Conservation (phyloP, 352 stramenopile genomes). For the Globisporangium solare region DNA sequence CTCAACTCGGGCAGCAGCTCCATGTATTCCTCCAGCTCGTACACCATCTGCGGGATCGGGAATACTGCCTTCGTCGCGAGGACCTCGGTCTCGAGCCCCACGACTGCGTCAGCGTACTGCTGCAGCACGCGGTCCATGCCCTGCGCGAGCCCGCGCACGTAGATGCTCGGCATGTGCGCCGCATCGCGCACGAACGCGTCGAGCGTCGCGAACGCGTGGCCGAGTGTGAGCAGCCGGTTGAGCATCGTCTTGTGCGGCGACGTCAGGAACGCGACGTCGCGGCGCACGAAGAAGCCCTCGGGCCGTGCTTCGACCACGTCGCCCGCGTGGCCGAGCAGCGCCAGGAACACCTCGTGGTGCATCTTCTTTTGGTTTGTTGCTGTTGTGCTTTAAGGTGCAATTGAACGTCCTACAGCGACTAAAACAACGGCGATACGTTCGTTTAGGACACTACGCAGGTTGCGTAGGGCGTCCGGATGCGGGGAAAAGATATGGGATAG, state of each 20-base stretch:
- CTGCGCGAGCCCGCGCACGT: slow-evolving; percentile 54
- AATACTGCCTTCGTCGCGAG: slow-evolving; percentile 38
- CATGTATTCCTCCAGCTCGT: slow-evolving; percentile 56
- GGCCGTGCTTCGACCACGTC: slow-evolving; percentile 50
- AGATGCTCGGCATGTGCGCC: slow-evolving; percentile 35
- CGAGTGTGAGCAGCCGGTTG: slow-evolving; percentile 51
- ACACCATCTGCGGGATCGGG: slow-evolving; percentile 59
- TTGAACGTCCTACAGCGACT: not conserved
- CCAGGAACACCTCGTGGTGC: slow-evolving; percentile 79
- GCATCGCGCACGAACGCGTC: slow-evolving; percentile 38
- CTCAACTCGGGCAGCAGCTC: slow-evolving; percentile 61
- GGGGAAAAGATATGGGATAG: not conserved
- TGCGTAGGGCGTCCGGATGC: not conserved
- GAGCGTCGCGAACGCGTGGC: slow-evolving; percentile 41
- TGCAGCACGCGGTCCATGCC: slow-evolving; percentile 43
- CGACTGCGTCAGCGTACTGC: slow-evolving; percentile 48
- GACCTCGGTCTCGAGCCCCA: slow-evolving; percentile 49
- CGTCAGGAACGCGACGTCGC: slow-evolving; percentile 37
- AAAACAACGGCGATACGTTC: not conserved
- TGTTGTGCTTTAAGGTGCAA: slow-evolving; percentile 7
- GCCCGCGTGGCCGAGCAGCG: slow-evolving; percentile 57
- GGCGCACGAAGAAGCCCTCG: slow-evolving; percentile 57
- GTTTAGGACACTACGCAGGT: not conserved
- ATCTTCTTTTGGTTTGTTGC: too few species aligned
- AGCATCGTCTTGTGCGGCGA: slow-evolving; percentile 47